Evolutionary conservation across 78 protist species (phyloP).

Genomic region (Mastigamoeba balamuthi): DNA sequence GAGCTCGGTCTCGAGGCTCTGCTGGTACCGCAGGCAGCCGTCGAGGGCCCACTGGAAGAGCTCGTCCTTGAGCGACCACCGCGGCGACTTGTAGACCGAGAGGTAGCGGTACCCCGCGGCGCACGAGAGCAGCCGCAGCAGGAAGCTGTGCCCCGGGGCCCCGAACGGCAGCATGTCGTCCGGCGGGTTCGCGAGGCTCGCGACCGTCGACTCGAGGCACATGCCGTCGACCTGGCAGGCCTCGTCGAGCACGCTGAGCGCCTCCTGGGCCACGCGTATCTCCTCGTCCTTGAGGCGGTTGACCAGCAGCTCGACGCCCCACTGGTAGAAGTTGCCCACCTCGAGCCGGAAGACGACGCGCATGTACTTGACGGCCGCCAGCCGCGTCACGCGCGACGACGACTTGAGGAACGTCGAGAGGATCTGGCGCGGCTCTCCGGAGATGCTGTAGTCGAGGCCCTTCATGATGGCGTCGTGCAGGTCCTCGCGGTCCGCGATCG

Average conservation of each 20-base stretch:
- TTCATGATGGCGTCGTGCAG: constrained; percentile 22
- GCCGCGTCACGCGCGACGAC: constrained; percentile 5
- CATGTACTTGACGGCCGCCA: constrained; percentile 20
- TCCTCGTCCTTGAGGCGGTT: constrained; percentile 33
- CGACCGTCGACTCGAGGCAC: constrained; percentile 6
- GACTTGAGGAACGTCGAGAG: constrained; percentile 18
- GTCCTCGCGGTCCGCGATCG: constrained; percentile 34
- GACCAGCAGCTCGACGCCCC: constrained; percentile 34
- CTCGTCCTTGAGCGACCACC: constrained; percentile 11
- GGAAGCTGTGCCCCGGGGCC: constrained; percentile 14
- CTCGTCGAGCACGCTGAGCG: constrained; percentile 28
- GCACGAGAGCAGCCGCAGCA: constrained; percentile 24
- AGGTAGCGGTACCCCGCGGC: constrained; percentile 11
- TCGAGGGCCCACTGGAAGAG: constrained; percentile 10
- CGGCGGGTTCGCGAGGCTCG: constrained; percentile 13
- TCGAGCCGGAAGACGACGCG: constrained; percentile 17
- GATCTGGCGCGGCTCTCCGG: constrained; percentile 9
- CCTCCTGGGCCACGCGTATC: constrained; percentile 3
- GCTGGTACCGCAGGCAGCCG: constrained; percentile 11
- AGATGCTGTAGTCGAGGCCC: constrained; percentile 17
- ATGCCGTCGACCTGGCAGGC: constrained; percentile 49
- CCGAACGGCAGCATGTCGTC: constrained; percentile 18
- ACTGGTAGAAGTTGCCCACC: constrained; percentile 22
- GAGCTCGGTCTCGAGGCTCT: constrained; percentile 15
- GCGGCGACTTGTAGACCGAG: constrained; percentile 17